Evolutionary conservation across 805 yeast genomes (phyloP), one percentile per base, ranked within the genome.

Genomic region (Nakazawaea populi): DNA sequence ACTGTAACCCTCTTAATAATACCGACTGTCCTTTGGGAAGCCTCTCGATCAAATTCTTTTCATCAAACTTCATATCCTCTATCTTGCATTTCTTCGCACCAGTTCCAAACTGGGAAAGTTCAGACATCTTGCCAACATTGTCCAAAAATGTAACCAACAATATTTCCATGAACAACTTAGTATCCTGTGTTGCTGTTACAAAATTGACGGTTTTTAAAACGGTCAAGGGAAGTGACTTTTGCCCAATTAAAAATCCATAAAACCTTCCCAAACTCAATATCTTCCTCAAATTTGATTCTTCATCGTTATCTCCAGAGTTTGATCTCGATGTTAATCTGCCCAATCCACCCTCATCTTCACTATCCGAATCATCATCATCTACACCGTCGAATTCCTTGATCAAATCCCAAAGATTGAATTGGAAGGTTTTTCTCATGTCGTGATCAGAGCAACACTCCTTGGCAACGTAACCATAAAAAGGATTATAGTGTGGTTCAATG

Each of bases 341-440:
- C 12, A 50, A 49, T 6, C 42, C 56, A 56, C 64, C 66, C 5
- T 66, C 71, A n/a, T 63, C 60, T 27, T 68, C 73, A 2, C 66
- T 71, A 4, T 76, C 79, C 1, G 75, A 79, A n/a, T 70, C 74
- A 36, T 68, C 71, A 32, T 67, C 74, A 6, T 68, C 76, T 6
- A 70, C 74, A 2, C 73, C 75, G 55, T 88, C 96, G 42, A 89
- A 70, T 36, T 83, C 88, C 56, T 82, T 82, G 14, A 91, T 59
- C 42, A 82, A 75, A 65, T 94, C 96, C 98, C 98, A 94, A 40
- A 94, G 73, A 58, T 82, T 73, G 63, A 94, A 90, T 62, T 92
- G 97, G 59, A 94, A 85, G 0, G 96, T 81, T 66, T 91, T 90
- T 62, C 87, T 77, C 65, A 87, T 69, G 2, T 82, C 73, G 58